These are phyloP conservation scores for Candida boidinii DNA, from an alignment of 805 yeast genomes.

Conservation along the genomic window DNA sequence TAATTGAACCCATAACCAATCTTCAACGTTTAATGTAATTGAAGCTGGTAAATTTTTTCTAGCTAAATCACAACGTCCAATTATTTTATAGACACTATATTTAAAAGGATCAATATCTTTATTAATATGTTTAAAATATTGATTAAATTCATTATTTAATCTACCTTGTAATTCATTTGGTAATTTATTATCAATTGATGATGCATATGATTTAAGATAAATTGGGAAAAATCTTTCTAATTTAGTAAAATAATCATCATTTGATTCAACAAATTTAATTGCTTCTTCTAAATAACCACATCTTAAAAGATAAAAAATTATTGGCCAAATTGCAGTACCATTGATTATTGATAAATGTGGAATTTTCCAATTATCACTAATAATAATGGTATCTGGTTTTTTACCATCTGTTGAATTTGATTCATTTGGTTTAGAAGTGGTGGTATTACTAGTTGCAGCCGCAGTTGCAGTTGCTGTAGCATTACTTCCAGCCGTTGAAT, in stretches of 20 bases:
- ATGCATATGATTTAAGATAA: conserved; percentile 64
- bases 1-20: conserved; percentile 95
- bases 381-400: too few relatives aligned
- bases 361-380: too few relatives aligned
- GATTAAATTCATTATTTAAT: conserved; percentile 73
- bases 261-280: conserved; percentile 50
- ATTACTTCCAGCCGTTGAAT: not conserved
- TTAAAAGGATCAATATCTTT: conserved; percentile 82
- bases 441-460: conserved; percentile 58
- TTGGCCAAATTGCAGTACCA: conserved; percentile 91
- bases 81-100: conserved; percentile 80
- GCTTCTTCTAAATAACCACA: conserved; percentile 82
- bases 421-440: conserved; percentile 28
- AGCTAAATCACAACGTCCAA: conserved; percentile 81
- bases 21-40: conserved; percentile 75
- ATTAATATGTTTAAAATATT: conserved; percentile 55
- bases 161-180: conserved; percentile 62
- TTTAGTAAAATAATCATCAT: conserved; percentile 69
- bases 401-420: too few relatives aligned
- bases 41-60: conserved; percentile 59
- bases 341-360: conserved; percentile 60
- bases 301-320: conserved; percentile 74
- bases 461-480: conserved; percentile 37
- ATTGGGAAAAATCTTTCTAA: conserved; percentile 79
- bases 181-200: conserved; percentile 43